Conservation (phyloP, 345 rosid genomes). For the Salix brachista region DNA sequence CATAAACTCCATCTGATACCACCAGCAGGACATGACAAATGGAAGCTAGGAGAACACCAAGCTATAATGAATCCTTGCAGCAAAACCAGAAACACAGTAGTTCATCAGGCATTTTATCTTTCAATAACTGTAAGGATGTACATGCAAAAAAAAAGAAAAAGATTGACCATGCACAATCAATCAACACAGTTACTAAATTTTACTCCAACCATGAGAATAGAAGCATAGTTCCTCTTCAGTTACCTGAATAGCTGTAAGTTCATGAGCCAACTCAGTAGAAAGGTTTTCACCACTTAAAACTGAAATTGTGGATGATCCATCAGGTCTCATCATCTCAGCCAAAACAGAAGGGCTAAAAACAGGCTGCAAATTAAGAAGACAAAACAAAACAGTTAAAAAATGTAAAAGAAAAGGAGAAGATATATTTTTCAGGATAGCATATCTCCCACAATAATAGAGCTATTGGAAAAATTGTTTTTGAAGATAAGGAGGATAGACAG, state of each 20-base stretch:
- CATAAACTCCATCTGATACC: conserved; percentile 76
- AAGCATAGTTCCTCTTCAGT: conserved; percentile 2
- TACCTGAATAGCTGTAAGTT: conserved; percentile 79
- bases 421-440: not conserved
- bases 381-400: not conserved
- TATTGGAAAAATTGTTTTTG: too few relatives aligned
- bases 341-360: conserved; percentile 71
- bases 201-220: not conserved
- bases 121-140: not conserved
- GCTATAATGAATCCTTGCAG: conserved; percentile 65
- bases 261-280: conserved; percentile 81
- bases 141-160: not conserved
- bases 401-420: not conserved
- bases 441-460: not conserved
- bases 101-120: conserved; percentile 23
- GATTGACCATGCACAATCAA: not conserved
- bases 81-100: conserved; percentile 22
- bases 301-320: conserved; percentile 62
- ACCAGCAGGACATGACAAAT: conserved; percentile 78
- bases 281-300: conserved; percentile 62
- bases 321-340: conserved; percentile 76
- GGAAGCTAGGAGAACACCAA: conserved; percentile 73
- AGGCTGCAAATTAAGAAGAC: conserved; percentile 47
- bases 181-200: too few relatives aligned
- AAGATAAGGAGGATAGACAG: too few relatives aligned